Evolutionary conservation across 2,329 filamentous ascomycete species (phyloP), one percentile per base, ranked within the genome.

Genomic region (Pseudomassariella vexata): DNA sequence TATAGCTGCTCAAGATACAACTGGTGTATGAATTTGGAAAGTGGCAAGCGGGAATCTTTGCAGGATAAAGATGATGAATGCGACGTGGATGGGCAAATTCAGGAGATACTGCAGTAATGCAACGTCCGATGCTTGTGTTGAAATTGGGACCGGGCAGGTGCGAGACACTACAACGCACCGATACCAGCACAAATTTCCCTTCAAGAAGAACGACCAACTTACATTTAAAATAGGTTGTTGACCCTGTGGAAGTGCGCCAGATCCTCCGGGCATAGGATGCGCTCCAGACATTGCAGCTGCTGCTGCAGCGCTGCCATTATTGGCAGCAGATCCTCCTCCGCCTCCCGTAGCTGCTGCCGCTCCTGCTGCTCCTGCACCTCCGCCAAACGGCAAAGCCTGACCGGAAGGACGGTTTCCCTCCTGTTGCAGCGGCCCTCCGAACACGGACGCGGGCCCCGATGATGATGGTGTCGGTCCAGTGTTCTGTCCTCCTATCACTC

Each of bases 171-270:
- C 8, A 26, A 22, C 19, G 6, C 8, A 22, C 19, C 19, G n/a
- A 16, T n/a, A 30, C 28, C 9, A 11, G 19, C 14, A 10, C 22
- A 9, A 6, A 15, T 16, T 22, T 21, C 12, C 17, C n/a, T n/a
- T n/a, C n/a, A n/a, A n/a, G n/a, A n/a, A n/a, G n/a, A n/a, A n/a
- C n/a, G n/a, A n/a, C n/a, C 30, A 42, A 60, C 73, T 63, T 59
- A 79, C 75, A 56, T 85, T 85, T 32, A 94, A 62, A 46, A 94
- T 94, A 5, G 86, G 86, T 53, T 92, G 85, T 56, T 90, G 85
- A 22, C 83, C 83, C 58, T 88, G 84, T 9, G 78, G 73, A 53
- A 86, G 69, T 11, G 71, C 72, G 39, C 73, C 68, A 22, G 76
- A 65, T 38, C 69, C 50, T 28, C 50, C 34, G 16, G 59, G 49